Percentiles rank a stretch among this genome's conserved stretches.
Evolutionary conservation across 192 early-diverging fungal species (phyloP).

Genomic region (Coemansia aciculifera): DNA sequence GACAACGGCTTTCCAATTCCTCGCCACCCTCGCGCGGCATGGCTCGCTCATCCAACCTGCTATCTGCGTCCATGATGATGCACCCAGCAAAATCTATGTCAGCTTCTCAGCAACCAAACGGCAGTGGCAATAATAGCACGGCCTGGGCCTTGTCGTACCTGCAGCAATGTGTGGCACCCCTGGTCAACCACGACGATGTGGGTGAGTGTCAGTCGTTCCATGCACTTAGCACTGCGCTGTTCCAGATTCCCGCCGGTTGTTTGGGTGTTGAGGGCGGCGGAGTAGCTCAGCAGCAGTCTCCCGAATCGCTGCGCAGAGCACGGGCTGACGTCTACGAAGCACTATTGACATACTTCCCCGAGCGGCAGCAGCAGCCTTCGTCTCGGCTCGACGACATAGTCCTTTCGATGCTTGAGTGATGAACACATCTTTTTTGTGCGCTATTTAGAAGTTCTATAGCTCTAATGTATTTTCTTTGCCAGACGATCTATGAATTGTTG

Average conservation of each 20-base stretch:
- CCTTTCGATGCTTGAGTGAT: conserved; percentile 3
- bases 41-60: neutral
- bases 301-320: conserved; percentile 23
- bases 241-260: conserved; percentile 22
- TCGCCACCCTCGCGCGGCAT: neutral
- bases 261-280: neutral
- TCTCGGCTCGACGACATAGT: conserved; percentile 24
- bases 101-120: neutral
- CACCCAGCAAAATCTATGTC: neutral
- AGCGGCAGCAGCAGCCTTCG: conserved; percentile 35
- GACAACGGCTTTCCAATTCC: conserved; percentile 4
- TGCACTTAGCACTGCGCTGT: conserved; percentile 50
- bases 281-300: neutral
- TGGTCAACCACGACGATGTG: conserved; percentile 65
- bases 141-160: conserved; percentile 74
- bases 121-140: conserved; percentile 9
- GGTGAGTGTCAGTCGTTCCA: conserved; percentile 45
- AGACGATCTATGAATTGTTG: neutral
- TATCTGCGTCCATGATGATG: neutral
- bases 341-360: conserved; percentile 40
- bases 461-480: neutral
- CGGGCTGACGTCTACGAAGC: conserved; percentile 39
- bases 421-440: neutral
- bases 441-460: neutral
- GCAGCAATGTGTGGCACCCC: conserved; percentile 65